These are phyloP conservation scores for Rhododendron williamsianum DNA, from an alignment of 148 eudicot species.

Conservation along the genomic window DNA sequence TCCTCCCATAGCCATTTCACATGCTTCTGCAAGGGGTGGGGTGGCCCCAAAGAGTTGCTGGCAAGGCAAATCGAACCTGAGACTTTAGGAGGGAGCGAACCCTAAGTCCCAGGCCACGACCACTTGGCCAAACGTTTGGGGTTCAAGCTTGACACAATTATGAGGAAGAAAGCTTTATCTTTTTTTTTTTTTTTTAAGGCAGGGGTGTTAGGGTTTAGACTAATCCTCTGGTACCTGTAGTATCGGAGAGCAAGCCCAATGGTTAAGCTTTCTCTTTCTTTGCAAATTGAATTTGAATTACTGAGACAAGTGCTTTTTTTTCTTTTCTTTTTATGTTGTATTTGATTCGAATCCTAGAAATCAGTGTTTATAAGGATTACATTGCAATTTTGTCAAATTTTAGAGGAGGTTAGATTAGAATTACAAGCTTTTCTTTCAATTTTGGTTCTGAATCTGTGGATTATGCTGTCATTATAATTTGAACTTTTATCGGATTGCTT, in stretches of 20 bases:
- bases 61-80: no score
- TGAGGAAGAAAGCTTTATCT: neutral
- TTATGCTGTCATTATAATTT: neutral
- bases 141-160: conserved; percentile 23
- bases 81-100: no score
- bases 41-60: neutral
- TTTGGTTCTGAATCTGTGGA: neutral
- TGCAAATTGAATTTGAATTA: neutral
- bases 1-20: no score
- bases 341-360: neutral
- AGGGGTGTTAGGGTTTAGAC: neutral
- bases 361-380: neutral
- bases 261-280: neutral
- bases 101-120: no score
- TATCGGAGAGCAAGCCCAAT: neutral
- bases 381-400: neutral
- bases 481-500: neutral
- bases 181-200: neutral
- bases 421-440: neutral
- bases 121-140: neutral
- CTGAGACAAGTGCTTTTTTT: neutral
- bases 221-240: neutral
- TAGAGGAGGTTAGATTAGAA: neutral
- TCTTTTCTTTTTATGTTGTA: neutral
- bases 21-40: no score